Base-by-base conservation (phyloP, 2,329 filamentous ascomycete genomes). In the Paecilomyces formosus region DNA sequence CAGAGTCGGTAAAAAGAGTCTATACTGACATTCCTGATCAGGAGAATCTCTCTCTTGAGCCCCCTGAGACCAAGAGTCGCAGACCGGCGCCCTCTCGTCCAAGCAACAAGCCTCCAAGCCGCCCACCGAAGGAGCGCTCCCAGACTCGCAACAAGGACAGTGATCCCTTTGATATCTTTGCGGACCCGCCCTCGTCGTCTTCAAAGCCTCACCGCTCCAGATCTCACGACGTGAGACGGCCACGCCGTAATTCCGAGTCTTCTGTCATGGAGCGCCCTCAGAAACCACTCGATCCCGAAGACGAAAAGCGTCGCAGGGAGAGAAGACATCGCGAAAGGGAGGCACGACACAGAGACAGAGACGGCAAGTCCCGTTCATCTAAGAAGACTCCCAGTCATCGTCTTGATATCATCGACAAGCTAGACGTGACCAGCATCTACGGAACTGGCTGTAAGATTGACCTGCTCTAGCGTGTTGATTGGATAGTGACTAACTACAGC, bases 391-490 rank as follows among this genome's bases (percentile, higher is more conserved):
- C 72, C 59, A 72, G 72, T 54, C 70, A 75, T 55, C 69, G 71
- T 57, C 74, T 97, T 63, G 94, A 99, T 72, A 84, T 97, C 53
- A 97, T 99, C 68, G 94, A 99, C 77, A 93, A 97, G 73, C 80
- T 99, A 64, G 94, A 97, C 78, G 92, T 94, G 62, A 97, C 92
- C 3, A 92, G 92, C 72, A 95, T 97, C 66, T 97, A 96, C 70
- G 93, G 94, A 58, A 90, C 89, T 67, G 92, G 93, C 76, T 79
- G 91, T 95, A 80, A 77, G 90, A 85, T 28, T 35, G 6, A 24
- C n/a, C 31, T 13, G 13, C 50, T 6, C 22, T 24, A 3, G 18
- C 2, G 18, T 9, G 2, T 45, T n/a, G 8, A 1, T 26, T 21
- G 11, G 26, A 24, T 7, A 52, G 21, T 24, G 11, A 15, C 50